Evolutionary conservation across 202 grass and related monocot genomes (phyloP).

Genomic region (Eragrostis tef): DNA sequence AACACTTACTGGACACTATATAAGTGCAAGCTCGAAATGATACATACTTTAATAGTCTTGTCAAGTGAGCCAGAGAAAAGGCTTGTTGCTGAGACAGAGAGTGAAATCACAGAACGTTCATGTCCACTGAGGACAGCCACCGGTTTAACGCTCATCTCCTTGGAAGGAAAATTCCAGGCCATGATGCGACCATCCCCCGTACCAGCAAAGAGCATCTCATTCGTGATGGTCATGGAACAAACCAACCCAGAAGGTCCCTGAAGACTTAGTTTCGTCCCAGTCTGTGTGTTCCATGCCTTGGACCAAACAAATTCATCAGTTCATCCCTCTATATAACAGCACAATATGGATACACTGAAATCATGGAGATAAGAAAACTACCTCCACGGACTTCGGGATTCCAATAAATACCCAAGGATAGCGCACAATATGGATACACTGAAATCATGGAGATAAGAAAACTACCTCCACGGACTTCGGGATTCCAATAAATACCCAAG

Average conservation of each 20-base stretch:
- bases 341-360: not conserved
- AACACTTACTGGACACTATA: not conserved
- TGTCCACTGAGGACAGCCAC: conserved; percentile 51
- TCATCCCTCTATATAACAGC: conserved; percentile 10
- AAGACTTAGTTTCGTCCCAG: conserved; percentile 51
- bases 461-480: conserved; percentile 54
- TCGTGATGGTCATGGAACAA: conserved; percentile 57
- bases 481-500: conserved; percentile 65
- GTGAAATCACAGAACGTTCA: conserved; percentile 56
- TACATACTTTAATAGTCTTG: conserved; percentile 56
- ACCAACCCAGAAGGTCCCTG: conserved; percentile 61
- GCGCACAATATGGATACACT: not conserved
- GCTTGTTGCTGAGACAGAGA: conserved; percentile 44
- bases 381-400: conserved; percentile 56
- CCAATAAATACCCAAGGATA: conserved; percentile 66
- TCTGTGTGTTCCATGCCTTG: conserved; percentile 63
- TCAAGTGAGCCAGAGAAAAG: conserved; percentile 75
- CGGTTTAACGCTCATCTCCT: conserved; percentile 44
- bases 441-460: conserved; percentile 9
- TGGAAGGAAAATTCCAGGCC: conserved; percentile 51
- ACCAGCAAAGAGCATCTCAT: conserved; percentile 62
- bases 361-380: conserved; percentile 16
- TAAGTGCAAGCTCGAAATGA: not conserved
- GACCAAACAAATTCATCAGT: conserved; percentile 13
- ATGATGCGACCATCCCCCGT: conserved; percentile 57